Conservation (phyloP, 2,329 filamentous ascomycete species). For the Diaporthe eres region DNA sequence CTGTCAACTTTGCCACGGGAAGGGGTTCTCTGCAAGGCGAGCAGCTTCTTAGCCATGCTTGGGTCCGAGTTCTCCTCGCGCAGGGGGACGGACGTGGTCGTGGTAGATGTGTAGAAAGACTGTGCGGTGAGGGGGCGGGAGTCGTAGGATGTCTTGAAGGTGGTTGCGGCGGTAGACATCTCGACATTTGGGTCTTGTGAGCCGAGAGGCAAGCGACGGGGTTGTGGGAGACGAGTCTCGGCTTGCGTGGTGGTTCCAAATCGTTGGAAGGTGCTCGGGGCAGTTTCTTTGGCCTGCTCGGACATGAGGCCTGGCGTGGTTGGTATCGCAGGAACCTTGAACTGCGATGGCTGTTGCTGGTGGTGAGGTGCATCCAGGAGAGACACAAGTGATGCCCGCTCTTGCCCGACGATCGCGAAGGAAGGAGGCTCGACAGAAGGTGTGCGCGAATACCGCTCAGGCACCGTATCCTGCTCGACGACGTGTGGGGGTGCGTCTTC, state of each 20-base stretch:
- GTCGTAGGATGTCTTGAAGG: conserved; percentile 38
- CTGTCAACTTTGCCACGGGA: conserved; percentile 51
- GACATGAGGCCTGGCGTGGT: conserved; percentile 56
- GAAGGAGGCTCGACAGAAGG: conserved; percentile 74
- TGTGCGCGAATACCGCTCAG: conserved; percentile 65
- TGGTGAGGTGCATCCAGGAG: conserved; percentile 70
- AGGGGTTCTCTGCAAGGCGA: conserved; percentile 58
- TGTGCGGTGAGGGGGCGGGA: conserved; percentile 62
- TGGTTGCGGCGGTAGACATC: conserved; percentile 3
- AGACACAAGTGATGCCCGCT: conserved; percentile 72
- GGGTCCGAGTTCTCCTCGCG: conserved; percentile 61
- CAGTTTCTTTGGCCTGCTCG: conserved; percentile 39
- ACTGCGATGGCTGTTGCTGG: conserved; percentile 53
- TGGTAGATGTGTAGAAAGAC: conserved; percentile 63
- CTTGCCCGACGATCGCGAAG: conserved; percentile 67
- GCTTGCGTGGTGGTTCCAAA: conserved; percentile 2
- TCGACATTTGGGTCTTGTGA: conserved; percentile 40
- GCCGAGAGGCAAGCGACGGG: conserved; percentile 35
- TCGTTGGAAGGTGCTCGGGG: conserved; percentile 36
- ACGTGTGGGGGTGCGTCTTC: conserved; percentile 38
- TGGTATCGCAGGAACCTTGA: conserved; percentile 59
- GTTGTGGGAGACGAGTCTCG: conserved; percentile 12
- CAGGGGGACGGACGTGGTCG: conserved; percentile 66
- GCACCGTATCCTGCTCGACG: not conserved
- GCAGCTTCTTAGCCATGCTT: conserved; percentile 59